Conservation (phyloP, 2,329 filamentous ascomycete species). For the Claviceps fusiformis region DNA sequence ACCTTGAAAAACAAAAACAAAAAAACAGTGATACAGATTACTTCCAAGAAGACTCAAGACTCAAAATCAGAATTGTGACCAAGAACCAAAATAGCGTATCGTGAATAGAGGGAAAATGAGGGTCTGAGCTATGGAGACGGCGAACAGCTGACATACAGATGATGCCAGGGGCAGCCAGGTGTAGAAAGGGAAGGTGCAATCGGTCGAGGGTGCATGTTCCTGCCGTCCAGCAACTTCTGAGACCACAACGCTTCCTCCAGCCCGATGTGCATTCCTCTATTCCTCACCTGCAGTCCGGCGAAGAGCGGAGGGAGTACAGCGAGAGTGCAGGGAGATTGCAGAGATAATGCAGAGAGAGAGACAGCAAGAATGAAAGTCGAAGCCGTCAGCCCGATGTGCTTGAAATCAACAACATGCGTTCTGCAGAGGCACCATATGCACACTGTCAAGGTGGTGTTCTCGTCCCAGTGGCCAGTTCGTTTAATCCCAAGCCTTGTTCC, state of each 20-base stretch:
- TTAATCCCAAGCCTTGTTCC: neutral
- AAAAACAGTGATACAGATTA: conserved; percentile 14
- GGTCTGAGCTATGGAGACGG: conserved; percentile 6
- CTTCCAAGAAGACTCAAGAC: conserved; percentile 24
- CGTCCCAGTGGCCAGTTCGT: neutral
- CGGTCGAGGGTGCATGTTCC: neutral
- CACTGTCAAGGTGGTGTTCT: neutral
- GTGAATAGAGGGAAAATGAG: conserved; percentile 25
- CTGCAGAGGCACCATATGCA: neutral
- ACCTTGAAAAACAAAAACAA: conserved; percentile 22
- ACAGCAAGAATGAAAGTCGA: neutral
- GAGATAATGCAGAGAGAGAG: too few relatives aligned
- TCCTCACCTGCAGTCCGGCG: neutral
- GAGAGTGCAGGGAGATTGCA: too few relatives aligned
- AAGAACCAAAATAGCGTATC: conserved; percentile 12
- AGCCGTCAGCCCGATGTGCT: neutral
- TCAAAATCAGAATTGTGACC: conserved; percentile 18
- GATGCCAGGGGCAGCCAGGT: neutral
- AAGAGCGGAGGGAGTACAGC: too few relatives aligned
- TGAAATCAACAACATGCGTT: neutral
- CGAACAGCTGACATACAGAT: neutral
- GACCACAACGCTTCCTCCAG: neutral
- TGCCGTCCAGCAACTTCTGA: neutral
- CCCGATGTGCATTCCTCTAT: neutral
- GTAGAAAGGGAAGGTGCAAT: conserved; percentile 1